phyloP scores from a whole-genome alignment of 2,329 filamentous ascomycete species.

The Botrytis aclada region DNA sequence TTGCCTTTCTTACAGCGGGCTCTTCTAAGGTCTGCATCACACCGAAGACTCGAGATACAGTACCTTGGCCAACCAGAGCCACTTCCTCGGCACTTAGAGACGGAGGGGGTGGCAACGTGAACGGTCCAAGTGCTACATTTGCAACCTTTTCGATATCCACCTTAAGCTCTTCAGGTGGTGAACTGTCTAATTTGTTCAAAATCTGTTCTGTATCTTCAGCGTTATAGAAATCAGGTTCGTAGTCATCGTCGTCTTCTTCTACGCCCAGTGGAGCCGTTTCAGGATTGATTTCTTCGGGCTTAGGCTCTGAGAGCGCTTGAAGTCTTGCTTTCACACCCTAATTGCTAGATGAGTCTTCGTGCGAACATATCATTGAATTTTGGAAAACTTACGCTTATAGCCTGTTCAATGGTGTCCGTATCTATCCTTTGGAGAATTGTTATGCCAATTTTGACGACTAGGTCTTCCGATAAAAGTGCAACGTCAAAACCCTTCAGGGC shows the following conservation, averaged over 20 bases:
- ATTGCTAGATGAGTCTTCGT: conserved; percentile 8
- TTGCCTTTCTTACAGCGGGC: conserved; percentile 54
- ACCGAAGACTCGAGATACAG: conserved; percentile 72
- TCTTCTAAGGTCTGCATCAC: conserved; percentile 74
- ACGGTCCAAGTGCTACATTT: conserved; percentile 61
- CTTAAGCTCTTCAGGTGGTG: conserved; percentile 55
- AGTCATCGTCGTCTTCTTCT: conserved; percentile 83
- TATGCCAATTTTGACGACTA: conserved; percentile 79
- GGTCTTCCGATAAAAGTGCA: conserved; percentile 68
- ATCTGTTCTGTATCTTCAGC: conserved; percentile 76
- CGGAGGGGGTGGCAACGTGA: conserved; percentile 74
- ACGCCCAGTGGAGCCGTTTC: conserved; percentile 61
- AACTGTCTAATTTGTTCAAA: conserved; percentile 70
- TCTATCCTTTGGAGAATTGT: conserved; percentile 73
- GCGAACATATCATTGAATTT: conserved; percentile 16
- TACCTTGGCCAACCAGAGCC: conserved; percentile 69
- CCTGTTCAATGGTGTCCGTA: conserved; percentile 63
- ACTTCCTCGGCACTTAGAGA: conserved; percentile 69
- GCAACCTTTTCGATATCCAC: conserved; percentile 39
- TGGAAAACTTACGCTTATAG: conserved; percentile 60
- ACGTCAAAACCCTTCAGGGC: conserved; percentile 80
- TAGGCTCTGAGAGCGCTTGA: conserved; percentile 35
- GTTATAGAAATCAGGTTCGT: conserved; percentile 77
- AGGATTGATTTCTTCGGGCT: conserved; percentile 46
- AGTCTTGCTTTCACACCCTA: conserved; percentile 52